phyloP scores from a whole-genome alignment of 2,329 filamentous ascomycete species.

The Fusarium incarnatum region DNA sequence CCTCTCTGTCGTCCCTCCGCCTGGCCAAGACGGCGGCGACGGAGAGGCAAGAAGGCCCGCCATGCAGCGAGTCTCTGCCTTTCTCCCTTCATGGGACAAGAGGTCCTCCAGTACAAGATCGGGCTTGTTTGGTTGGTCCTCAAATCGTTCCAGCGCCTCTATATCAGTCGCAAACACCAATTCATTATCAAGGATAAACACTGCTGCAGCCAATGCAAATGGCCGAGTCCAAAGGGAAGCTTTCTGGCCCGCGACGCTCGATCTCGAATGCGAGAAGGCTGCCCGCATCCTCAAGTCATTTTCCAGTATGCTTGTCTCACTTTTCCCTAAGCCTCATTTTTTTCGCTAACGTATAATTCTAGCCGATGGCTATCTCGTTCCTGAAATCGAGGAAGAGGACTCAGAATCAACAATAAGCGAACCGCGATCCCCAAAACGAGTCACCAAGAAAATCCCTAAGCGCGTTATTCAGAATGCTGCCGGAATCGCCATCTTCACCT shows the following conservation, averaged over 20 bases:
- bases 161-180: constrained; percentile 37
- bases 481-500: constrained; percentile 92
- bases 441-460: constrained; percentile 84
- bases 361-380: constrained; percentile 69
- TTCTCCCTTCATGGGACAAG: constrained; percentile 60
- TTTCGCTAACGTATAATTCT: constrained; percentile 36
- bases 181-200: constrained; percentile 51
- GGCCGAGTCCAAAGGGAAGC: constrained; percentile 66
- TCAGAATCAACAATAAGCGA: constrained; percentile 47
- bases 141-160: constrained; percentile 60
- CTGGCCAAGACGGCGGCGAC: constrained; percentile 50
- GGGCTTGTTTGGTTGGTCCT: constrained; percentile 58
- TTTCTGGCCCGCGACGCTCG: constrained; percentile 87
- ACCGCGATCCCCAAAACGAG: constrained; percentile 63
- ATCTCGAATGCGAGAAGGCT: constrained; percentile 92
- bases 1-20: constrained; percentile 51
- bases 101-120: constrained; percentile 52
- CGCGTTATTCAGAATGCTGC: constrained; percentile 89
- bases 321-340: constrained; percentile 5
- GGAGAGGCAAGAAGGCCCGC: constrained; percentile 51
- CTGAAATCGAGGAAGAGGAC: constrained; percentile 55
- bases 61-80: constrained; percentile 59
- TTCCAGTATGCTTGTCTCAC: constrained; percentile 69
- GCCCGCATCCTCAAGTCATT: constrained; percentile 90
- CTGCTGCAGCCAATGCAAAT: constrained; percentile 49